Percentiles rank a stretch among this genome's conserved stretches.
phyloP scores from a whole-genome alignment of 2,329 filamentous ascomycete genomes.

The Moelleriella libera region DNA sequence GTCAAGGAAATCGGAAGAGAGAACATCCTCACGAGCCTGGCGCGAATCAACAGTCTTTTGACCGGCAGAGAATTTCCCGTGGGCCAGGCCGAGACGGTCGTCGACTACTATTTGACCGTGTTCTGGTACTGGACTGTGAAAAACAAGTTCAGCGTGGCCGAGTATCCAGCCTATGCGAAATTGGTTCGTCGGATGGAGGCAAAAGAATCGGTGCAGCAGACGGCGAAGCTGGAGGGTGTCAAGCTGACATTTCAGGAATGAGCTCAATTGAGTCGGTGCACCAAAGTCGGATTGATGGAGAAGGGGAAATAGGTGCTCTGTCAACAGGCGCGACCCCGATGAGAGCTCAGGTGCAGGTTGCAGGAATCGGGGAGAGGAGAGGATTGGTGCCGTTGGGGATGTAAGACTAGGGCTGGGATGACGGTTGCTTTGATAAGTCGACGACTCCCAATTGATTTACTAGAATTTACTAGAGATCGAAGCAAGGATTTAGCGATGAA shows the following conservation, averaged over 20 bases:
- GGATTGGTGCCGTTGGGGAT: too few relatives aligned
- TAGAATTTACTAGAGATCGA: too few relatives aligned
- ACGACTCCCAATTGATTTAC: too few relatives aligned
- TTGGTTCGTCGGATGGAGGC: constrained; percentile 6
- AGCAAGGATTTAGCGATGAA: too few relatives aligned
- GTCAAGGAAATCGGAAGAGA: constrained; percentile 7
- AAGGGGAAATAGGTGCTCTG: neutral
- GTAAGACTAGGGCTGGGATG: too few relatives aligned
- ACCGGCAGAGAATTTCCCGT: constrained; percentile 5
- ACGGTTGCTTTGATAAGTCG: too few relatives aligned
- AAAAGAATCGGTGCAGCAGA: constrained; percentile 5
- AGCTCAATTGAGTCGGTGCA: neutral
- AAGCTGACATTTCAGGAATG: neutral
- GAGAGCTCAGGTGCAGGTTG: too few relatives aligned
- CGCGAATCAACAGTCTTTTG: constrained; percentile 8
- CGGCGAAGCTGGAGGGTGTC: neutral
- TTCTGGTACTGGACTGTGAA: constrained; percentile 9
- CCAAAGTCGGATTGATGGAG: neutral
- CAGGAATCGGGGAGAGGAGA: too few relatives aligned
- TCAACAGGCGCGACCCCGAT: too few relatives aligned
- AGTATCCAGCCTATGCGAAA: constrained; percentile 6
- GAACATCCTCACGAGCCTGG: constrained; percentile 5
- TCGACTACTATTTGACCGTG: constrained; percentile 10
- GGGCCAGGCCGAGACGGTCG: constrained; percentile 9
- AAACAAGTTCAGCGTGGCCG: constrained; percentile 5